Conservation (phyloP, 306 rosid species). For the Lotus japonicus region DNA sequence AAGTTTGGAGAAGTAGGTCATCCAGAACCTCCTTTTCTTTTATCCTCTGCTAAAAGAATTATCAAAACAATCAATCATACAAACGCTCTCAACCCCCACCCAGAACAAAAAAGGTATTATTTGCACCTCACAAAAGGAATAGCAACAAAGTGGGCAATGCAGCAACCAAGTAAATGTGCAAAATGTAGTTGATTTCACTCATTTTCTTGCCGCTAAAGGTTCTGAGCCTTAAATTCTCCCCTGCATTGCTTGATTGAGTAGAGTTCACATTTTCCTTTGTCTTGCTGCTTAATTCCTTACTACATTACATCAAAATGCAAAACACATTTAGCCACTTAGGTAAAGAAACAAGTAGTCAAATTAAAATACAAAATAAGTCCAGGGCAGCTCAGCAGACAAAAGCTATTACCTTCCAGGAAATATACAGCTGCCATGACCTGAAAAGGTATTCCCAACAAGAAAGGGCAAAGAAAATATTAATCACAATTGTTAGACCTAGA, state of each 20-base stretch:
- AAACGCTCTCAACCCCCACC: background rate
- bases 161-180: conserved; percentile 29
- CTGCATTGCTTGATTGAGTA: conserved; percentile 53
- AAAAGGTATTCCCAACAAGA: conserved; percentile 38
- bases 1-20: conserved; percentile 21
- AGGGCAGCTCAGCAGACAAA: background rate
- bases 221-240: conserved; percentile 35
- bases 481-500: background rate
- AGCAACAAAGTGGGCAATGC: conserved; percentile 30
- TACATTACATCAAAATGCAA: conserved; percentile 28
- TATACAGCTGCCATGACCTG: conserved; percentile 85
- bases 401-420: conserved; percentile 78
- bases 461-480: background rate
- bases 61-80: conserved; percentile 8
- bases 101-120: background rate
- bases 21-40: background rate
- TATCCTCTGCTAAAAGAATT: background rate
- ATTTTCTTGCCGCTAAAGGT: conserved; percentile 32
- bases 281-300: conserved; percentile 51
- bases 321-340: background rate
- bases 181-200: conserved; percentile 29
- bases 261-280: conserved; percentile 60
- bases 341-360: conserved; percentile 3
- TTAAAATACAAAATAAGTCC: background rate
- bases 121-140: conserved; percentile 39